Conservation (phyloP, 228 moss, liverwort and hornwort genomes). For the Sphagnum fallax region DNA sequence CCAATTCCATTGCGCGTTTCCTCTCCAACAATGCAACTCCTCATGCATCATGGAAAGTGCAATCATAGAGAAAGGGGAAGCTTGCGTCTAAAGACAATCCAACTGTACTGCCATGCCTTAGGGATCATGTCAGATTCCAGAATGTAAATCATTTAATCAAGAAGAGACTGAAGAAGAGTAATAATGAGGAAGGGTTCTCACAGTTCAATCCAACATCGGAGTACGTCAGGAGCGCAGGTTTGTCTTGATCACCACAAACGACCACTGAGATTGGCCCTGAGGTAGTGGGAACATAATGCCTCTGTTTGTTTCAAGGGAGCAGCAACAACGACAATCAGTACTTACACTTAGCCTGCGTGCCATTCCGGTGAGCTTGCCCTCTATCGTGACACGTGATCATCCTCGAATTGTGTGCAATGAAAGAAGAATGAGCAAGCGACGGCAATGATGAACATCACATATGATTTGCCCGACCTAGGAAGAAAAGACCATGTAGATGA, state of each 20-base stretch:
- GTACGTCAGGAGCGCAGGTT: slow-evolving; percentile 91
- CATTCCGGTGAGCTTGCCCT: background rate
- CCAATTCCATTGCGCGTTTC: background rate
- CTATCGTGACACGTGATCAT: background rate
- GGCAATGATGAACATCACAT: background rate
- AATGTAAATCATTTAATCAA: background rate
- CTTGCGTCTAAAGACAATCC: background rate
- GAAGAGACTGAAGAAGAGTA: background rate
- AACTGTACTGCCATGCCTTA: background rate
- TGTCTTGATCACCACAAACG: slow-evolving; percentile 79
- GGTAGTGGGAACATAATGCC: slow-evolving; percentile 69
- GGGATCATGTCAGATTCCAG: background rate
- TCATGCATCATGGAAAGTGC: too few species aligned
- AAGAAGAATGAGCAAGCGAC: background rate
- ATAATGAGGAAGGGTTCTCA: slow-evolving; percentile 24
- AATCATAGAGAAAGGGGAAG: background rate
- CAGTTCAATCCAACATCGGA: slow-evolving; percentile 88
- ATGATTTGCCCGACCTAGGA: background rate
- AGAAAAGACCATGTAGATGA: too few species aligned
- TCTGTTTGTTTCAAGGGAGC: slow-evolving; percentile 30
- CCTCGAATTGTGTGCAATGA: background rate
- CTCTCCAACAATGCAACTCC: too few species aligned
- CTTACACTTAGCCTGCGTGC: background rate
- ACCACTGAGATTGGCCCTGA: slow-evolving; percentile 80
- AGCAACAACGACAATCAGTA: background rate